Percentiles rank a stretch among this genome's conserved stretches.
These are phyloP conservation scores for Periconia digitata DNA, from an alignment of 2,329 filamentous ascomycete species.

Conservation along the genomic window DNA sequence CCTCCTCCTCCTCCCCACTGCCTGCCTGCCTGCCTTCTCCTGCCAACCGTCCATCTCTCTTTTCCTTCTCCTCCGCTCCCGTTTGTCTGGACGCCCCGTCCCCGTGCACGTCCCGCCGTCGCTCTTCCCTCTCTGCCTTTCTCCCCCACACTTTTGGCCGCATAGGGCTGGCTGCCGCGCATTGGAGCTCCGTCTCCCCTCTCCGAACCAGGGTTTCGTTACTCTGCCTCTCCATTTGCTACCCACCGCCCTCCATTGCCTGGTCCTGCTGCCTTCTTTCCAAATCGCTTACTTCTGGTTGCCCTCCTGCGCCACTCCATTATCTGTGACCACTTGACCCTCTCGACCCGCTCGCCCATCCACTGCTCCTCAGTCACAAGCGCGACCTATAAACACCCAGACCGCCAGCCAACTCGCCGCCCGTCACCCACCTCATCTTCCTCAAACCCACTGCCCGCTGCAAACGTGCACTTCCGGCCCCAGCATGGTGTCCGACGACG, in stretches of 20 bases:
- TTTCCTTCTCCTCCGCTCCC: neutral
- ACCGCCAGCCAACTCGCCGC: conserved; percentile 2
- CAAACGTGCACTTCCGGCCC: conserved; percentile 2
- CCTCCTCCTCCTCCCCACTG: too few relatives aligned
- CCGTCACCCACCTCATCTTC: neutral
- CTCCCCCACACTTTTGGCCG: conserved; percentile 17
- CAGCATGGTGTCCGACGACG: conserved; percentile 84
- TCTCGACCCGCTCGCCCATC: neutral
- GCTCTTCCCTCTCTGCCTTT: neutral
- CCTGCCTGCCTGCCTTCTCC: too few relatives aligned
- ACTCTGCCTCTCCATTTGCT: conserved; percentile 14
- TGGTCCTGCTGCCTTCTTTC: conserved; percentile 19
- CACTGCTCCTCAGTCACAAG: conserved; percentile 1
- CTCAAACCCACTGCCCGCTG: neutral
- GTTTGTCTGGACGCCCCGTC: neutral
- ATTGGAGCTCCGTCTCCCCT: conserved; percentile 24
- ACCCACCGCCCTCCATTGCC: conserved; percentile 15
- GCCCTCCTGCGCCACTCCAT: conserved; percentile 25
- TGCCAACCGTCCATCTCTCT: too few relatives aligned
- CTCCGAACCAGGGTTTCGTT: conserved; percentile 20
- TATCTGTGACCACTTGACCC: conserved; percentile 10
- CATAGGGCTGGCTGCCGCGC: conserved; percentile 11
- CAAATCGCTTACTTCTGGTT: conserved; percentile 23
- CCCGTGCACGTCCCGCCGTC: neutral
- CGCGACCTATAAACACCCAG: neutral